These are phyloP conservation scores for Flaveria bidentis DNA, from an alignment of 129 eudicot species.

Conservation along the genomic window DNA sequence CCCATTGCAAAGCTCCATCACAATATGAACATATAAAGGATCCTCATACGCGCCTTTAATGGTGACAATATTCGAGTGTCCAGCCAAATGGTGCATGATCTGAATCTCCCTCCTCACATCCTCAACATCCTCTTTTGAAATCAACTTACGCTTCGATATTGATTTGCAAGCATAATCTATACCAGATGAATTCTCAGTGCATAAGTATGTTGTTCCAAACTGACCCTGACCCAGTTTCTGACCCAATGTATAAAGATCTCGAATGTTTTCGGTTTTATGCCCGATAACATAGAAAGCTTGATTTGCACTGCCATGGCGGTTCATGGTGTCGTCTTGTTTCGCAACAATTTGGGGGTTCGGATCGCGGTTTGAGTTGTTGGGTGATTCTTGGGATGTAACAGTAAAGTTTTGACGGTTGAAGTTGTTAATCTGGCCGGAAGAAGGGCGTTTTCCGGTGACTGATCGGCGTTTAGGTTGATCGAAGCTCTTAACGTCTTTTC, in stretches of 20 bases:
- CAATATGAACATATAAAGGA: slow-evolving; percentile 80
- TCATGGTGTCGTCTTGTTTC: slow-evolving; percentile 50
- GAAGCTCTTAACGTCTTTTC: slow-evolving; percentile 37
- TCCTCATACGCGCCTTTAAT: slow-evolving; percentile 94
- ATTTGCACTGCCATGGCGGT: slow-evolving; percentile 37
- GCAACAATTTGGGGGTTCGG: slow-evolving; percentile 32
- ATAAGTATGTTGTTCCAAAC: slow-evolving; percentile 77
- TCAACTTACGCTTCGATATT: slow-evolving; percentile 75
- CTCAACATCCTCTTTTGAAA: slow-evolving; percentile 81
- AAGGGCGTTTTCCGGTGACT: slow-evolving; percentile 24
- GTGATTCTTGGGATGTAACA: slow-evolving; percentile 4
- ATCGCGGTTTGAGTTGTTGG: not conserved
- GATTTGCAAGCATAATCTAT: slow-evolving; percentile 80
- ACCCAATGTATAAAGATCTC: slow-evolving; percentile 73
- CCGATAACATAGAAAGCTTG: slow-evolving; percentile 71
- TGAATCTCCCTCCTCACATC: slow-evolving; percentile 95
- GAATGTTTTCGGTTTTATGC: slow-evolving; percentile 72
- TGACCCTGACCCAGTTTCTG: slow-evolving; percentile 87
- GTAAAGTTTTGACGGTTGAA: slow-evolving; percentile 19
- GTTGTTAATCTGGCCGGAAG: slow-evolving; percentile 21
- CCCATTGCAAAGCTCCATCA: slow-evolving; percentile 85
- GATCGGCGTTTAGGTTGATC: slow-evolving; percentile 26
- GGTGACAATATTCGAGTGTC: slow-evolving; percentile 77
- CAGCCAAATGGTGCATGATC: slow-evolving; percentile 94
- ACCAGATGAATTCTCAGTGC: slow-evolving; percentile 71